Percentiles rank a stretch among this genome's conserved stretches.
These are phyloP conservation scores for Chrysanthemum seticuspe DNA, from an alignment of 129 eudicot genomes.

Conservation along the genomic window DNA sequence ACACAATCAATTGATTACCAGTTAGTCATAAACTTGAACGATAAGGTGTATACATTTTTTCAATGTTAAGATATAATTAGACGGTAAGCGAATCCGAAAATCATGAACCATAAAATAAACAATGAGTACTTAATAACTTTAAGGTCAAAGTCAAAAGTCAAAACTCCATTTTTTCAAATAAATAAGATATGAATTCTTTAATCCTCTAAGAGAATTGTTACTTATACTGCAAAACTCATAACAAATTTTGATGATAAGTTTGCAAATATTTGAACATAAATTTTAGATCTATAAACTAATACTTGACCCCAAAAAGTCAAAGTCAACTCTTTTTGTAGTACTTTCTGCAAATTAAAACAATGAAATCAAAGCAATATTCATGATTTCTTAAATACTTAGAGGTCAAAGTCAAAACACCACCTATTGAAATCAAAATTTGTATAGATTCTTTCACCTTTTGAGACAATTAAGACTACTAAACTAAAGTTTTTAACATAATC, in stretches of 20 bases:
- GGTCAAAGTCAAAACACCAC: not conserved
- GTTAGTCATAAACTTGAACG: not conserved
- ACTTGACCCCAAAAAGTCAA: constrained; percentile 19
- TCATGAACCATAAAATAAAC: constrained; percentile 13
- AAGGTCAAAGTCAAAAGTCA: constrained; percentile 7
- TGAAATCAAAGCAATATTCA: constrained; percentile 2
- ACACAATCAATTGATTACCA: not conserved
- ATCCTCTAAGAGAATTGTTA: not conserved
- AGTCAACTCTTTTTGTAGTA: constrained; percentile 16
- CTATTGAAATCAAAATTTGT: no score
- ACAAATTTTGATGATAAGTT: not conserved
- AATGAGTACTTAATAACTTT: not conserved
- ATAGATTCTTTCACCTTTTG: not conserved
- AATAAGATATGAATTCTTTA: not conserved
- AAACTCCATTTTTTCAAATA: not conserved
- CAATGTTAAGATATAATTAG: no score
- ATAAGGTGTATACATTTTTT: not conserved
- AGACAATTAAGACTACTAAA: not conserved
- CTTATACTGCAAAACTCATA: not conserved
- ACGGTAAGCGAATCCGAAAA: constrained; percentile 38
- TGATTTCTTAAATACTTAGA: not conserved
- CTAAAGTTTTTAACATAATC: not conserved
- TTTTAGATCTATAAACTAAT: not conserved
- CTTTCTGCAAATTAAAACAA: not conserved
- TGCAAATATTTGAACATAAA: not conserved